Conservation (phyloP, 768 basidiomycete genomes). For the Tylopilus vinaceipallidus region DNA sequence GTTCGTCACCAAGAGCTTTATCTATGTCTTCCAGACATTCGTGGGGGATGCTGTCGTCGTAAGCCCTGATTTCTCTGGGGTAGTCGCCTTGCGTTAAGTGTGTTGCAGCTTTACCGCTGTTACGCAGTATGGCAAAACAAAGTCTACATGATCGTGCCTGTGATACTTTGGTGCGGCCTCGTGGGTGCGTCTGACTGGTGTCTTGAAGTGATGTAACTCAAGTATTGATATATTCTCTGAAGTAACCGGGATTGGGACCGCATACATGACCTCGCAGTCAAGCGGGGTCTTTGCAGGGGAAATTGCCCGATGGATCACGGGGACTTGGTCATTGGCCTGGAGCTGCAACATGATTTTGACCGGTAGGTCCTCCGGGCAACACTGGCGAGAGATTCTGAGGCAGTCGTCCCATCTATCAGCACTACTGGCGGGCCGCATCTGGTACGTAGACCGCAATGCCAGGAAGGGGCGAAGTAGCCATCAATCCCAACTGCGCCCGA, state of each 20-base stretch:
- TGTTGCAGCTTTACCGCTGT: neutral
- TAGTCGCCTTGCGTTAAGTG: neutral
- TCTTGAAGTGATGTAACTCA: neutral
- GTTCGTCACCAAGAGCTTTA: neutral
- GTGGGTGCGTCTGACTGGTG: neutral
- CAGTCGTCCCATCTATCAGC: neutral
- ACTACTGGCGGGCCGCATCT: neutral
- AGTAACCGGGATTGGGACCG: conserved; percentile 17
- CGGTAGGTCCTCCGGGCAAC: neutral
- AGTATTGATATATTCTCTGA: neutral
- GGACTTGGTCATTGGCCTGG: conserved; percentile 3
- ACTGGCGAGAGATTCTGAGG: neutral
- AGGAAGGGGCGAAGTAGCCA: neutral
- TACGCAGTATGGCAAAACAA: neutral
- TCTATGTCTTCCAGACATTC: neutral
- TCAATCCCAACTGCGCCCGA: neutral
- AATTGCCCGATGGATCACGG: neutral
- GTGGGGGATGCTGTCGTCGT: neutral
- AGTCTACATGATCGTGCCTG: neutral
- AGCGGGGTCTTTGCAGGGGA: neutral
- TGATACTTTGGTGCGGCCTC: neutral
- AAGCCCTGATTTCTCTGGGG: too few relatives aligned
- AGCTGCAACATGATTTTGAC: conserved; percentile 2
- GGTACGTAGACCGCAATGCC: neutral
- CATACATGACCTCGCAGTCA: conserved; percentile 10